Evolutionary conservation across 2,329 filamentous ascomycete species (phyloP), one percentile per base, ranked within the genome.

Genomic region (Dothistroma pini): DNA sequence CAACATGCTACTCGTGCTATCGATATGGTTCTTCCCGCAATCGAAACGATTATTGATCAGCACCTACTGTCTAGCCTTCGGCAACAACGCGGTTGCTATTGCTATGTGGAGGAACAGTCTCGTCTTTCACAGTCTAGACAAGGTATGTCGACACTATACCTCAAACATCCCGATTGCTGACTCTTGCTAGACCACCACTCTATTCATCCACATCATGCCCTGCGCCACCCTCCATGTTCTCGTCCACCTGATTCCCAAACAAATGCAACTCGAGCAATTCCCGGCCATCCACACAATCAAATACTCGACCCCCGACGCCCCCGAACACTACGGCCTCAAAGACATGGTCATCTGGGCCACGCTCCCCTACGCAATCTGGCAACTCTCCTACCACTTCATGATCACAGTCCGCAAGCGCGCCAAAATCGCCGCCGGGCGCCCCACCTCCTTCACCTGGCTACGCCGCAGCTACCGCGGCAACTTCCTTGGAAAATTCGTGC

Each of bases 191-290:
- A 65, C 65, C 9, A 69, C 67, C 22, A 69, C 67, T 62, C 83
- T 99, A n/a, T 99, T 99, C 79, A 97, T 99, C 69, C 95, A 99
- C 76, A 96, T 99, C 71, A 99, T 99, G 93, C 95, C 95, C 0
- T 96, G 93, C 67, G 93, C 90, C 6, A 91, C 93, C 1, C 83
- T 99, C 12, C 95, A 99, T 76, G 96, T 91, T 72, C 83, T 99
- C 14, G 90, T 96, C 16, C 95, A 99, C 74, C 81, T 97, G 21
- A 81, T 92, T 12, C 77, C 89, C 0, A 76, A 84, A 0, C 85
- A 86, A 22, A 75, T 84, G 48, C 89, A 96, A 71, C 79, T 82
- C 65, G 76, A 80, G 29, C 85, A 87, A 21, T 97, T 96, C 73
- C 93, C 93, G 0, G 93, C 93, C 12, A 85, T 96, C 66, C 92